Percentiles rank a stretch among this genome's conserved stretches.
These are phyloP conservation scores for Cryptomeria japonica DNA, from an alignment of 75 land plant species.

Conservation along the genomic window DNA sequence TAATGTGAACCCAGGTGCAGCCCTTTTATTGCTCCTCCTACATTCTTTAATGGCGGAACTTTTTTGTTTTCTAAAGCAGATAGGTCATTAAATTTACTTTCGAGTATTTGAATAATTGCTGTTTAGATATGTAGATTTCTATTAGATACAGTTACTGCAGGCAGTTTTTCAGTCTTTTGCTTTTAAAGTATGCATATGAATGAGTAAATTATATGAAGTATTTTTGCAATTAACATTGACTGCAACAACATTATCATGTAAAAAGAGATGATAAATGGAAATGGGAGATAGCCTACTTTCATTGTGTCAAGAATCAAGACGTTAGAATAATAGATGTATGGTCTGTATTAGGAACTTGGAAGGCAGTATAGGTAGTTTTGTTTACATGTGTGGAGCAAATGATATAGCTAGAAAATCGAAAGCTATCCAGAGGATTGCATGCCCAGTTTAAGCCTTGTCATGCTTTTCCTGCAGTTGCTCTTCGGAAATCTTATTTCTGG, in stretches of 20 bases:
- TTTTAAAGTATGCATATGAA: too few relatives aligned
- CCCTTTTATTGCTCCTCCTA: background rate
- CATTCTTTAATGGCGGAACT: background rate
- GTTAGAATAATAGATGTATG: background rate
- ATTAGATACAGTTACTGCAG: too few relatives aligned
- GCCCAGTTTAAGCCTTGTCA: background rate
- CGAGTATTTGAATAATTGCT: too few relatives aligned
- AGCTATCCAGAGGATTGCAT: too few relatives aligned
- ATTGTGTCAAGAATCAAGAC: too few relatives aligned
- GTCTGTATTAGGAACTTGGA: background rate
- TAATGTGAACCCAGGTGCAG: background rate
- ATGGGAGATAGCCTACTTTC: background rate
- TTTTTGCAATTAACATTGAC: background rate
- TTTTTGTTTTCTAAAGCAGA: background rate
- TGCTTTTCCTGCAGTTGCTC: background rate
- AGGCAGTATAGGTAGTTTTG: background rate
- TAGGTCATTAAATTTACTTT: background rate
- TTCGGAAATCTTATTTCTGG: background rate
- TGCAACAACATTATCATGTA: background rate
- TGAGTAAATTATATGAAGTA: too few relatives aligned
- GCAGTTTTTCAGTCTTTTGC: too few relatives aligned
- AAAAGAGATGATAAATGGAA: background rate
- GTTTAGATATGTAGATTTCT: too few relatives aligned
- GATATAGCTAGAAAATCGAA: too few relatives aligned
- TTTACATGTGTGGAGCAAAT: too few relatives aligned